Conservation (phyloP, 192 early-diverging fungal genomes). For the Backusella mclennaniae region DNA sequence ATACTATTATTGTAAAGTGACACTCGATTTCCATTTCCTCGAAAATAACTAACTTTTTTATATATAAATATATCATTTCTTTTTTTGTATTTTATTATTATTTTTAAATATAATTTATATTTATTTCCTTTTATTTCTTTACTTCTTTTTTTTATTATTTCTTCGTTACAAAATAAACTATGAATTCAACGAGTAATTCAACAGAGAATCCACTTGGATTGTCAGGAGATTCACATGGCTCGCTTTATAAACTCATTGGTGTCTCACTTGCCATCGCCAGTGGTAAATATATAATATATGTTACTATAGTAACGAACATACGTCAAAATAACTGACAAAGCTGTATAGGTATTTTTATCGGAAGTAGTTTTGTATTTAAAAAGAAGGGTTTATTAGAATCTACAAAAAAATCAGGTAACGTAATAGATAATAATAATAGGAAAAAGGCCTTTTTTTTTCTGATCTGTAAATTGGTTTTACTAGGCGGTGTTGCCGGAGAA, state of each 20-base stretch:
- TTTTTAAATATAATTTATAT: not conserved
- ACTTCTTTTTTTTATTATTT: conserved; percentile 10
- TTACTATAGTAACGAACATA: not conserved
- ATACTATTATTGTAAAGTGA: not conserved
- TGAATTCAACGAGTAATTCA: conserved; percentile 11
- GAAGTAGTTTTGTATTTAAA: conserved; percentile 90
- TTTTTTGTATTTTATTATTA: conserved; percentile 7
- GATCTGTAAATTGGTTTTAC: not conserved
- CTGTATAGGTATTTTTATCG: conserved; percentile 79
- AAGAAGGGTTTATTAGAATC: conserved; percentile 93
- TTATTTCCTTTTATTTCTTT: not conserved
- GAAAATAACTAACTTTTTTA: not conserved
- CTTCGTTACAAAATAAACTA: not conserved
- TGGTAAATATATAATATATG: conserved; percentile 29
- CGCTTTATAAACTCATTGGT: conserved; percentile 66
- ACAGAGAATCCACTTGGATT: not conserved
- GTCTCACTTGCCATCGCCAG: conserved; percentile 73
- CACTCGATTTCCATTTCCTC: not conserved
- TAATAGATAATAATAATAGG: not conserved
- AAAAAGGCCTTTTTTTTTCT: not conserved
- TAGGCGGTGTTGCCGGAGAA: conserved; percentile 48
- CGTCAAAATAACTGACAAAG: conserved; percentile 7
- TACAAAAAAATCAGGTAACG: conserved; percentile 48
- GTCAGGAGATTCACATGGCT: conserved; percentile 4
- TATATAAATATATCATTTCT: not conserved